phyloP scores from a whole-genome alignment of 768 basidiomycete species.

The Auricularia sp. region DNA sequence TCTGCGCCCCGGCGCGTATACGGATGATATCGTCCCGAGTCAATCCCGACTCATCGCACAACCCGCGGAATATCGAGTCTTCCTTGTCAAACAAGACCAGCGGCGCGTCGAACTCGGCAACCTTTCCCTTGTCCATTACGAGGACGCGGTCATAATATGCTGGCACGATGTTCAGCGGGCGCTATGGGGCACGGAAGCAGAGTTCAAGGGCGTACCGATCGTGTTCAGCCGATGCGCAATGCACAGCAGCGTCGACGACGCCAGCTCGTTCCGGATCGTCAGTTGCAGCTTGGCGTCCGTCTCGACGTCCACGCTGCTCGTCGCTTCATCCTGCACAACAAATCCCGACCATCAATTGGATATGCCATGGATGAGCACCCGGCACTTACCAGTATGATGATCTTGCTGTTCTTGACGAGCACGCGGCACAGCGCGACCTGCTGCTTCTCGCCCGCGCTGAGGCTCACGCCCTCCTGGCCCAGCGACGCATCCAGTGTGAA shows the following conservation, averaged over 20 bases:
- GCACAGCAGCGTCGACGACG: constrained; percentile 41
- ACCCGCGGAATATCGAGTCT: constrained; percentile 59
- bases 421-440: constrained; percentile 52
- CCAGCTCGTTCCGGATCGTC: constrained; percentile 55
- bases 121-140: constrained; percentile 59
- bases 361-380: too few species aligned
- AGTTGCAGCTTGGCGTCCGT: constrained; percentile 53
- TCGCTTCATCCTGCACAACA: constrained; percentile 45
- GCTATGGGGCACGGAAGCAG: background rate
- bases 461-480: constrained; percentile 56
- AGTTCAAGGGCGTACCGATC: constrained; percentile 23
- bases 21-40: constrained; percentile 45
- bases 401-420: constrained; percentile 48
- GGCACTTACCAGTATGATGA: constrained; percentile 41
- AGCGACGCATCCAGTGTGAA: constrained; percentile 54
- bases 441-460: constrained; percentile 60
- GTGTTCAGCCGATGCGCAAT: constrained; percentile 52
- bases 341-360: background rate
- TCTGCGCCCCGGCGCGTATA: constrained; percentile 22
- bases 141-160: constrained; percentile 59
- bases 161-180: constrained; percentile 11
- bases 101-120: constrained; percentile 69
- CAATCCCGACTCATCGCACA: constrained; percentile 58
- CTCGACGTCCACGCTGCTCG: constrained; percentile 50
- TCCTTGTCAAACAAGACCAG: constrained; percentile 50